Evolutionary conservation across 148 eudicot genomes (phyloP), one percentile per base, ranked within the genome.

Genomic region (Amaranthus cruentus): DNA sequence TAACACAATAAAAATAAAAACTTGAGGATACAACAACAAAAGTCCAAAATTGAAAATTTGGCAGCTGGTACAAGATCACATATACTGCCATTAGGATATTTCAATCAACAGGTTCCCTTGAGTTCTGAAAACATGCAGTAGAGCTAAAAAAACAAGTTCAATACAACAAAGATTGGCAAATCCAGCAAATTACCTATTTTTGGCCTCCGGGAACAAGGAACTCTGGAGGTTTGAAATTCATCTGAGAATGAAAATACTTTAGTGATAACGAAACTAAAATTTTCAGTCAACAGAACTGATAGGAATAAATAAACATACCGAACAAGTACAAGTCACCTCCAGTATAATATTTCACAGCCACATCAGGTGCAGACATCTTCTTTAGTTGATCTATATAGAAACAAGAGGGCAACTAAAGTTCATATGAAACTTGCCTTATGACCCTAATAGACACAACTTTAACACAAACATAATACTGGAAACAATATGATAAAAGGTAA

Each of bases 161-260:
- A 18, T 21, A 15, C 55, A 52, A 68, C 5, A 49, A 38, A 56
- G 38, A 48, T 5, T 49, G 68, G 58, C 14, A 59, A 67, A 43
- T 47, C 28, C 21, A 46, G 46, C 38, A 69, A 5, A 66, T 81
- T 79, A 90, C 99, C 96, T 73, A 95, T 95, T 76, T 79, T 84
- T 58, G 99, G 99, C 76, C 99, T 89, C 61, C 99, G 89, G 60
- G 96, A 9, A 80, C 87, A 85, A 61, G 97, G 99, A 77, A 60
- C 84, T 83, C 97, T 79, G 77, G 97, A 80, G 46, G 99, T 92
- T 84, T 95, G 99, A 84, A 95, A 95, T 80, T 95, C 99, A 85
- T 95, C 99, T 95, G 89, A 28, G 54, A 49, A 65, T 57, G 65
- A 52, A 71, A 54, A 56, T 6, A 52, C 51, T 55, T 66, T 64